These are phyloP conservation scores for Xylaria sp. DNA, from an alignment of 495 filamentous ascomycete genomes.

Conservation along the genomic window DNA sequence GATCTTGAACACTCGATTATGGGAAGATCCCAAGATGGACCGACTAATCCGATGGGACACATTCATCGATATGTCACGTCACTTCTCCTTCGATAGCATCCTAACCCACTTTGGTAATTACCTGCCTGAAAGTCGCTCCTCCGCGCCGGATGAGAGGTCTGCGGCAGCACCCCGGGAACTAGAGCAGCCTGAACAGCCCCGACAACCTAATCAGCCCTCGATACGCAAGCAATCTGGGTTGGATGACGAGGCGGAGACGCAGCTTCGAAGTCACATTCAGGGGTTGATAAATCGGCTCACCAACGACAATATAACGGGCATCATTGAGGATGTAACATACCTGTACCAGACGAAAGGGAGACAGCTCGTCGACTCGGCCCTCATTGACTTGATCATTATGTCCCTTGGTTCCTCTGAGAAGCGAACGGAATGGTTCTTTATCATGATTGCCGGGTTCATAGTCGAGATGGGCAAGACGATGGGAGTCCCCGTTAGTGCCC, in stretches of 20 bases:
- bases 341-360: constrained; percentile 82
- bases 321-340: constrained; percentile 78
- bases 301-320: constrained; percentile 82
- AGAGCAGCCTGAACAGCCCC: background rate
- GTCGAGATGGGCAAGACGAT: constrained; percentile 84
- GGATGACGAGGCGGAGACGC: constrained; percentile 70
- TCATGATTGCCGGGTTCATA: constrained; percentile 91
- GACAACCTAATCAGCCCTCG: constrained; percentile 47
- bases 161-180: background rate
- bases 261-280: constrained; percentile 78
- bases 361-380: constrained; percentile 78
- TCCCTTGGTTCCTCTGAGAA: constrained; percentile 76
- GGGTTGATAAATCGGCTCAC: constrained; percentile 92
- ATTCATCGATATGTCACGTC: background rate
- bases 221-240: constrained; percentile 67
- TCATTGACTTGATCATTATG: constrained; percentile 75
- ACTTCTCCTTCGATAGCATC: constrained; percentile 17
- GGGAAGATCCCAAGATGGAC: background rate
- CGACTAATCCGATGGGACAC: background rate
- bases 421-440: constrained; percentile 84
- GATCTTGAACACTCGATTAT: background rate
- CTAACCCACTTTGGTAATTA: constrained; percentile 2
- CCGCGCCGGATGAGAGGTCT: background rate
- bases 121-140: background rate
- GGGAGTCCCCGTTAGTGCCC: constrained; percentile 85